Evolutionary conservation across 176 grass and related monocot genomes (phyloP).

Genomic region (Oryza officinalis): DNA sequence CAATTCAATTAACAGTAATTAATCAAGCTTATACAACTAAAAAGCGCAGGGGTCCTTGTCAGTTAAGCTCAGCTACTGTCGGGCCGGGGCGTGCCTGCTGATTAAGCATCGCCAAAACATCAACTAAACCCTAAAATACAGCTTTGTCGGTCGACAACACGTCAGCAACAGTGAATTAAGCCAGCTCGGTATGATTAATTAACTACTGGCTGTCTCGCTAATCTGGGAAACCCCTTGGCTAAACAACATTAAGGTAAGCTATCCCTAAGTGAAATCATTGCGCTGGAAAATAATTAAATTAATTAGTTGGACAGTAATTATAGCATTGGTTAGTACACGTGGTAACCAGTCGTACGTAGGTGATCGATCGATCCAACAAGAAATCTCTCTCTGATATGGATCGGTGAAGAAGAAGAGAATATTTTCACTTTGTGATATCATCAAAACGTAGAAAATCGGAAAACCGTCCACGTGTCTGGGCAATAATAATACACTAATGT

Average conservation of each 20-base stretch:
- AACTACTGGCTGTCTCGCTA: not conserved
- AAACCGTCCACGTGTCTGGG: conserved; percentile 14
- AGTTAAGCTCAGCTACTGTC: conserved; percentile 15
- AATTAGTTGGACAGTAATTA: not conserved
- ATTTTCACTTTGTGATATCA: no score
- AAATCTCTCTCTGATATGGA: not conserved
- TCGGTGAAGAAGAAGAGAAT: no score
- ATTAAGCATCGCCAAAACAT: not conserved
- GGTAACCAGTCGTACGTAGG: not conserved
- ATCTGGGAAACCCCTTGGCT: not conserved
- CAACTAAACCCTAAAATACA: not conserved
- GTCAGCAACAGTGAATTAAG: conserved; percentile 9
- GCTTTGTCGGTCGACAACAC: not conserved
- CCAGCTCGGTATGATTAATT: not conserved
- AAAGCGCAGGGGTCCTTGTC: conserved; percentile 28
- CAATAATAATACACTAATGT: not conserved
- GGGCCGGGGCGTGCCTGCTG: conserved; percentile 24
- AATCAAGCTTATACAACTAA: not conserved
- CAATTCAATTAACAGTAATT: not conserved
- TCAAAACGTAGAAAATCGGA: not conserved
- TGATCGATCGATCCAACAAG: not conserved
- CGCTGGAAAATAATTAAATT: not conserved
- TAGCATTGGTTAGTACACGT: not conserved
- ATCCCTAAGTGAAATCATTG: not conserved
- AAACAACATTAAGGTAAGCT: not conserved